These are phyloP conservation scores for Scalesia atractyloides DNA, from an alignment of 129 eudicot genomes.

Conservation along the genomic window DNA sequence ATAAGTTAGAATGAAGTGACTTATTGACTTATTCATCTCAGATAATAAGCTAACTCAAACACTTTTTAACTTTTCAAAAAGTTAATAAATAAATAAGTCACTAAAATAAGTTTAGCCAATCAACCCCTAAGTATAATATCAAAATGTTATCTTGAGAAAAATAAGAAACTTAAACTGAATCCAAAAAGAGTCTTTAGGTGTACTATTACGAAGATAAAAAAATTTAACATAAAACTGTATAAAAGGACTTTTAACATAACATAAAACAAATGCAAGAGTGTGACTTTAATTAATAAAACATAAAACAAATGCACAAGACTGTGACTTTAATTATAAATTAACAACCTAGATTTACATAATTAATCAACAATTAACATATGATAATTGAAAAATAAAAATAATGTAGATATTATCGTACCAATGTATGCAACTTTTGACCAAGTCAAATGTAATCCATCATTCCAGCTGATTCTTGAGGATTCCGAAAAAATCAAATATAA, in stretches of 20 bases:
- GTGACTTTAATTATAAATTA: not conserved
- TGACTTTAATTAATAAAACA: not conserved
- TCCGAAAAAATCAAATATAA: slow-evolving; percentile 38
- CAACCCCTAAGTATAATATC: too few relatives aligned
- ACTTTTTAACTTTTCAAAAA: too few relatives aligned
- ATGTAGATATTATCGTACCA: slow-evolving; percentile 20
- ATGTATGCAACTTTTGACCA: slow-evolving; percentile 41
- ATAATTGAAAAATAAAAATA: slow-evolving; percentile 6
- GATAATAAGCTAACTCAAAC: too few relatives aligned
- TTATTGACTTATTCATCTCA: too few relatives aligned
- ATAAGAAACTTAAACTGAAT: too few relatives aligned
- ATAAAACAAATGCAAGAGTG: too few relatives aligned
- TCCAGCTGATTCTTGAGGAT: slow-evolving; percentile 49
- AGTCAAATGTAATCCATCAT: slow-evolving; percentile 45
- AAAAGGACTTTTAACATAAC: not conserved
- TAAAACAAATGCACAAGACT: too few relatives aligned
- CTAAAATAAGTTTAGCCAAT: too few relatives aligned
- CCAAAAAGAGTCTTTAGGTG: too few relatives aligned
- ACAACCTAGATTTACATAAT: not conserved
- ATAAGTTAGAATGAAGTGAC: too few relatives aligned
- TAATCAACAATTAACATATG: slow-evolving; percentile 24
- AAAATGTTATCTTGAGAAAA: too few relatives aligned
- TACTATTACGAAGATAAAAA: not conserved
- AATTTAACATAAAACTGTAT: not conserved
- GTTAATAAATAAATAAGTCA: too few relatives aligned